Percentiles rank a stretch among this genome's conserved stretches.
phyloP scores from a whole-genome alignment of 2,329 filamentous ascomycete species.

The Ophiostoma pallidulum region DNA sequence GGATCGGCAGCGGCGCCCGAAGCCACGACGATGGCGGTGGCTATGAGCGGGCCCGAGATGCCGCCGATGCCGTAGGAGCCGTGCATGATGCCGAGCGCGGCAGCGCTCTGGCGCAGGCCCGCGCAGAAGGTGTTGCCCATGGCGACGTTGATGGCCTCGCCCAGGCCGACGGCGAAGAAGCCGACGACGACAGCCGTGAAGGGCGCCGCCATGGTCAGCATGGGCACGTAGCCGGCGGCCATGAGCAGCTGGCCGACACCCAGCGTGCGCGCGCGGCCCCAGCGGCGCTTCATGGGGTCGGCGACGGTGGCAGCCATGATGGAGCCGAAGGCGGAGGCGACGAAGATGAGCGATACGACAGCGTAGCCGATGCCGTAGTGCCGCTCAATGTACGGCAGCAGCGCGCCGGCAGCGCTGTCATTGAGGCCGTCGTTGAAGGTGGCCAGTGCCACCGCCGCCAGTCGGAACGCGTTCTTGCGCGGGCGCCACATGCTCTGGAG shows the following conservation, averaged over 20 bases:
- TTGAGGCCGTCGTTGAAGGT: conserved; percentile 63
- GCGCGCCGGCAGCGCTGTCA: conserved; percentile 65
- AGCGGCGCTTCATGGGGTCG: conserved; percentile 49
- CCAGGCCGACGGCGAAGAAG: conserved; percentile 60
- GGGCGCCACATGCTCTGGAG: conserved; percentile 50
- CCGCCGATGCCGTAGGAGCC: conserved; percentile 60
- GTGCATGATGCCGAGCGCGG: conserved; percentile 53
- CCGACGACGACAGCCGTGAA: conserved; percentile 57
- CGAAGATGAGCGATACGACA: conserved; percentile 71
- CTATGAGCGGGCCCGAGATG: conserved; percentile 60
- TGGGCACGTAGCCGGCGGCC: conserved; percentile 51
- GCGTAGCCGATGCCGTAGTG: conserved; percentile 69
- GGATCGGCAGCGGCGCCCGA: conserved; percentile 29
- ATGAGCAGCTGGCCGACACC: conserved; percentile 49
- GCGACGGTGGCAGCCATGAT: conserved; percentile 61
- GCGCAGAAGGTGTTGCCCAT: conserved; percentile 43
- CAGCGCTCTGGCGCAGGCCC: conserved; percentile 36
- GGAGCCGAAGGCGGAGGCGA: conserved; percentile 68
- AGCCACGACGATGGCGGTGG: conserved; percentile 59
- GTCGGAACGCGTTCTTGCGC: conserved; percentile 60
- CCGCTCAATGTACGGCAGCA: conserved; percentile 73
- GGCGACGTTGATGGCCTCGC: conserved; percentile 45
- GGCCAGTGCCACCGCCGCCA: conserved; percentile 54
- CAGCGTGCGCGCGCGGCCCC: conserved; percentile 58
- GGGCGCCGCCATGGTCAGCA: conserved; percentile 56